These are phyloP conservation scores for Trichoderma harzianum DNA, from an alignment of 2,329 filamentous ascomycete species.

Conservation along the genomic window DNA sequence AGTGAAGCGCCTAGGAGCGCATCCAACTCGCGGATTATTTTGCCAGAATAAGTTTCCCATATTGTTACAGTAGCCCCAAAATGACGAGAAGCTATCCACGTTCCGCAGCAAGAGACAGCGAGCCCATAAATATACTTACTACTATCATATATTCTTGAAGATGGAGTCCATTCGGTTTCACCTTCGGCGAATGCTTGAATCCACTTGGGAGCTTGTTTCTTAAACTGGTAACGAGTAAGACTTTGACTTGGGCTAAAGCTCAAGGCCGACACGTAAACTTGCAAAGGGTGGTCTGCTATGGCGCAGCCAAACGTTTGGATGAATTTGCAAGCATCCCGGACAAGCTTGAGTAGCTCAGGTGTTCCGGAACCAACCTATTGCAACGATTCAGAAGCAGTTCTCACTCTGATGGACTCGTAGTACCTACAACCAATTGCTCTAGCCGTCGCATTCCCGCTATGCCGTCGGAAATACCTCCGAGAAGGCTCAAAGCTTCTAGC, in stretches of 20 bases:
- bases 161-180: background rate
- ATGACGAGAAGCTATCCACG: background rate
- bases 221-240: rapidly evolving
- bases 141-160: background rate
- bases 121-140: rapidly evolving
- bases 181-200: rapidly evolving
- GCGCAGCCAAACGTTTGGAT: background rate
- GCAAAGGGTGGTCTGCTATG: background rate
- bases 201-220: background rate
- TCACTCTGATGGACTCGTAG: background rate
- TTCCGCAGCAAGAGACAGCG: background rate
- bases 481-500: background rate
- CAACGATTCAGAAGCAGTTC: background rate
- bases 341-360: rapidly evolving
- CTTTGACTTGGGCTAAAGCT: background rate
- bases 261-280: background rate
- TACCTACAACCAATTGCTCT: background rate
- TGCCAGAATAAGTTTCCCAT: background rate
- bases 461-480: background rate
- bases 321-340: background rate
- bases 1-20: too few species aligned
- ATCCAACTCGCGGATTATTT: background rate
- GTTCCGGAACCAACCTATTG: rapidly evolving
- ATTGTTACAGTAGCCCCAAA: rapidly evolving
- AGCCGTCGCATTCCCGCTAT: background rate